Conservation (phyloP, 1,284 basidiomycete genomes). For the Cutaneotrichosporon dermatis region DNA sequence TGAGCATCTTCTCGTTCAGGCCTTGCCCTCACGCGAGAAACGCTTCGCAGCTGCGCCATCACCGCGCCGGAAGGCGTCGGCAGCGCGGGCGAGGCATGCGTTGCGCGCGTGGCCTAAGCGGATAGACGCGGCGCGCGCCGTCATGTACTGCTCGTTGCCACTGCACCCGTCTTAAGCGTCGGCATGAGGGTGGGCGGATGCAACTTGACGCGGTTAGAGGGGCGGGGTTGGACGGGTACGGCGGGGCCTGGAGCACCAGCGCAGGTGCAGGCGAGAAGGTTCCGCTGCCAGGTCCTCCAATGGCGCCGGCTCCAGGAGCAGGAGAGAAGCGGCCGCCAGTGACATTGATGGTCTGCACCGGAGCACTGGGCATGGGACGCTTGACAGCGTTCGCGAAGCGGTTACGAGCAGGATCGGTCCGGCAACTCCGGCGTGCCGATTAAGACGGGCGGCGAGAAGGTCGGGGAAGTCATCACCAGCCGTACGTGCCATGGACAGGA, state of each 20-base stretch:
- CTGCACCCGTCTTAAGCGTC: constrained; percentile 78
- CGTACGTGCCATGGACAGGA: constrained; percentile 26
- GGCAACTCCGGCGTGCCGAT: constrained; percentile 33
- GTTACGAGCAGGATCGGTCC: constrained; percentile 68
- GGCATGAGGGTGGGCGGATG: constrained; percentile 78
- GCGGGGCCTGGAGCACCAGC: constrained; percentile 51
- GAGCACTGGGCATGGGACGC: constrained; percentile 34
- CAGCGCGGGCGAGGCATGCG: constrained; percentile 88
- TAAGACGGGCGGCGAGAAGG: constrained; percentile 44
- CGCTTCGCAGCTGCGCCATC: constrained; percentile 92
- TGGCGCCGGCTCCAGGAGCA: constrained; percentile 7
- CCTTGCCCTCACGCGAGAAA: constrained; percentile 88
- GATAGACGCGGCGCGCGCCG: constrained; percentile 76
- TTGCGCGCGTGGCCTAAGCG: constrained; percentile 90
- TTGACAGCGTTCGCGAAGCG: constrained; percentile 63
- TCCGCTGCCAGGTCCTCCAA: constrained; percentile 43
- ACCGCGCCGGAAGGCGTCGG: constrained; percentile 88
- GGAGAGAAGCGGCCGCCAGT: constrained; percentile 29
- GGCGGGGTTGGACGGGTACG: constrained; percentile 58
- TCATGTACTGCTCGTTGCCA: constrained; percentile 74
- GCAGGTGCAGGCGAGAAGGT: constrained; percentile 1
- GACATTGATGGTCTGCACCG: constrained; percentile 20
- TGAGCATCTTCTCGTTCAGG: constrained; percentile 84
- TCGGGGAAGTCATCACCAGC: constrained; percentile 81
- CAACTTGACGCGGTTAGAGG: constrained; percentile 76